A percentile compares a stretch with the other conserved stretches of the same genome.
phyloP scores from a whole-genome alignment of 1,139 yeast species.

The Hanseniaspora gamundiae region DNA sequence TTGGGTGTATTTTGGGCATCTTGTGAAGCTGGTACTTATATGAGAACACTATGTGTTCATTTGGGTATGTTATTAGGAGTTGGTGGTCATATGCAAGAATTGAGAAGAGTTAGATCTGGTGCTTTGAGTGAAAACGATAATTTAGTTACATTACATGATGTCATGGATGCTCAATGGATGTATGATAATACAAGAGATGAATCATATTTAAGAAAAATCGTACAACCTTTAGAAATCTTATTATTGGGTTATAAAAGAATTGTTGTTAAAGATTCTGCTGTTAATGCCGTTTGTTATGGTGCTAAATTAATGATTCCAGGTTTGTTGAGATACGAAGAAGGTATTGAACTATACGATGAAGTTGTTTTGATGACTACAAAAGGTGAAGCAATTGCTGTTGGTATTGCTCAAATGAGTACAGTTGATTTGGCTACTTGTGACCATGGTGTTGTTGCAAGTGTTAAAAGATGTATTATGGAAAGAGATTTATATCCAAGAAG shows the following conservation, averaged over 20 bases:
- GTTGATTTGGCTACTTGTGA: conserved; percentile 94
- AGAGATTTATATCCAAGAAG: conserved; percentile 98
- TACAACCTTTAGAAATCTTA: conserved; percentile 89
- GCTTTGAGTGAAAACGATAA: conserved; percentile 85
- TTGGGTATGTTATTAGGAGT: conserved; percentile 96
- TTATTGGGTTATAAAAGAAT: conserved; percentile 92
- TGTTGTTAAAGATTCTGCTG: conserved; percentile 97
- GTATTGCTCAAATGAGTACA: conserved; percentile 97
- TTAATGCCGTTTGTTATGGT: conserved; percentile 96
- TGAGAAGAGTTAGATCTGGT: conserved; percentile 97
- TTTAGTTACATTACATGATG: conserved; percentile 92
- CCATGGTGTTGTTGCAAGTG: conserved; percentile 97
- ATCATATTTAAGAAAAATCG: conserved; percentile 83
- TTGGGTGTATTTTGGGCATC: conserved; percentile 98
- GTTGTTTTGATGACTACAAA: conserved; percentile 96
- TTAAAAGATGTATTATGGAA: conserved; percentile 98
- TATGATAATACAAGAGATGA: conserved; percentile 97
- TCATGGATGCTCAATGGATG: conserved; percentile 94
- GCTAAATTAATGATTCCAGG: conserved; percentile 99
- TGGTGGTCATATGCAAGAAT: conserved; percentile 99
- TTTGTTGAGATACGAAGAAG: conserved; percentile 92
- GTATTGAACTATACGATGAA: conserved; percentile 94
- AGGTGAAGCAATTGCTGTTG: conserved; percentile 99
- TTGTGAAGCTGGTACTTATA: conserved; percentile 99
- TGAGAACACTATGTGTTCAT: conserved; percentile 98